Evolutionary conservation across 2,329 filamentous ascomycete species (phyloP).

Genomic region (Penicillium hesseltinei): DNA sequence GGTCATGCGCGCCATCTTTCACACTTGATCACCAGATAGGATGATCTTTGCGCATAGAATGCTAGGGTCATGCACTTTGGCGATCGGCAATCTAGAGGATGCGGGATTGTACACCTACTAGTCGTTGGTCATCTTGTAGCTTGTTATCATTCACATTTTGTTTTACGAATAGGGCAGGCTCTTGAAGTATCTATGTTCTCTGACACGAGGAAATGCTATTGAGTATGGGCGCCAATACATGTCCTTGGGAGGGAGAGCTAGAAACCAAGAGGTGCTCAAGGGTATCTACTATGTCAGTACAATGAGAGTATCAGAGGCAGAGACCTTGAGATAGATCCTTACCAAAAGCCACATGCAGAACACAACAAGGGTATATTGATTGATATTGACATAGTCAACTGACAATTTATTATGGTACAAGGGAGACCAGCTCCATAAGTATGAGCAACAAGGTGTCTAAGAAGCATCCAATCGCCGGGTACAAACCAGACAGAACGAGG

Average conservation of each 20-base stretch:
- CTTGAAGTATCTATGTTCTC: not conserved
- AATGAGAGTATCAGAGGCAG: not conserved
- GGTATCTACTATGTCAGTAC: not conserved
- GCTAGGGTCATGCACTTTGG: not conserved
- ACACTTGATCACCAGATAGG: constrained; percentile 4
- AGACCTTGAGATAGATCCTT: not conserved
- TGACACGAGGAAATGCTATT: not conserved
- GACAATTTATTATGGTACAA: constrained; percentile 9
- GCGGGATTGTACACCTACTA: not conserved
- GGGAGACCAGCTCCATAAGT: constrained; percentile 9
- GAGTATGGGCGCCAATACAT: not conserved
- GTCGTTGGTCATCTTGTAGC: not conserved
- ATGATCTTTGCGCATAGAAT: not conserved
- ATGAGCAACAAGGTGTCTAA: not conserved
- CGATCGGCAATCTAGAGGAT: not conserved
- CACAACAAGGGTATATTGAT: constrained; percentile 10
- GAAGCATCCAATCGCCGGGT: not conserved
- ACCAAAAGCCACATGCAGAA: not conserved
- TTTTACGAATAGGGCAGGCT: not conserved
- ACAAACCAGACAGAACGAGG: not conserved
- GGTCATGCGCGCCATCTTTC: constrained; percentile 5
- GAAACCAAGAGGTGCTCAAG: not conserved
- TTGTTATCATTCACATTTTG: not conserved
- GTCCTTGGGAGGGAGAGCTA: constrained; percentile 19
- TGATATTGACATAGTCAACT: constrained; percentile 2